These are phyloP conservation scores for Xylariaceae sp. DNA, from an alignment of 2,329 filamentous ascomycete genomes.

Conservation along the genomic window DNA sequence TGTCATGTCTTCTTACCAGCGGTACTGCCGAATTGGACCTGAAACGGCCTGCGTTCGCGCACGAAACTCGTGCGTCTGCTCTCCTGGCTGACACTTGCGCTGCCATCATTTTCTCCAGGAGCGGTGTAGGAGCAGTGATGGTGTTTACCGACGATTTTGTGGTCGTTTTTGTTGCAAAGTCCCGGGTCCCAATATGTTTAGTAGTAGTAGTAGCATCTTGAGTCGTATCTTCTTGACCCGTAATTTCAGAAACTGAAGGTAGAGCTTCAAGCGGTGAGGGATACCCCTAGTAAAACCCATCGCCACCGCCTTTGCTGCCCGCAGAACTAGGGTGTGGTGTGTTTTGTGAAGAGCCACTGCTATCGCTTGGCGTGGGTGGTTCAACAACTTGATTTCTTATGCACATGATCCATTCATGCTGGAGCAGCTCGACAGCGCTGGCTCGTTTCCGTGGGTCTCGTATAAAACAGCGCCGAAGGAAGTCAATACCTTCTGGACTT, in stretches of 20 bases:
- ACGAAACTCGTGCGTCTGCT: constrained; percentile 22
- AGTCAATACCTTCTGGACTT: constrained; percentile 79
- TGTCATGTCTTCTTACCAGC: background rate
- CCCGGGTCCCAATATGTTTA: no score
- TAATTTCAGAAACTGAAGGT: constrained; percentile 15
- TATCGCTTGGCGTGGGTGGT: constrained; percentile 59
- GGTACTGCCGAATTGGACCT: no score
- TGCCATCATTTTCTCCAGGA: constrained; percentile 21
- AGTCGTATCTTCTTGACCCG: constrained; percentile 13
- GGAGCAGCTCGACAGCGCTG: constrained; percentile 81
- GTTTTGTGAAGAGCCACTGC: constrained; percentile 38
- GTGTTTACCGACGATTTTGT: no score
- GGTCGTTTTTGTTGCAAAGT: no score
- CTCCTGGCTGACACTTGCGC: constrained; percentile 27
- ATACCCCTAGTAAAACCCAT: constrained; percentile 35
- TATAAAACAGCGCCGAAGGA: constrained; percentile 80
- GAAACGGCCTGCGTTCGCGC: no score
- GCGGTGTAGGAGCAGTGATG: constrained; percentile 1
- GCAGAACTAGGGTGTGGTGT: constrained; percentile 33
- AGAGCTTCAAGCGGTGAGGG: constrained; percentile 17
- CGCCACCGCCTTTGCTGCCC: constrained; percentile 26
- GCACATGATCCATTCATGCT: constrained; percentile 84
- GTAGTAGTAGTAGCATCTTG: no score
- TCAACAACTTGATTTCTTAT: constrained; percentile 64
- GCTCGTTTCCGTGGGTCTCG: constrained; percentile 75